Percentiles rank a stretch among this genome's conserved stretches.
phyloP scores from a whole-genome alignment of 768 basidiomycete genomes.

The Kwoniella dejecticola region DNA sequence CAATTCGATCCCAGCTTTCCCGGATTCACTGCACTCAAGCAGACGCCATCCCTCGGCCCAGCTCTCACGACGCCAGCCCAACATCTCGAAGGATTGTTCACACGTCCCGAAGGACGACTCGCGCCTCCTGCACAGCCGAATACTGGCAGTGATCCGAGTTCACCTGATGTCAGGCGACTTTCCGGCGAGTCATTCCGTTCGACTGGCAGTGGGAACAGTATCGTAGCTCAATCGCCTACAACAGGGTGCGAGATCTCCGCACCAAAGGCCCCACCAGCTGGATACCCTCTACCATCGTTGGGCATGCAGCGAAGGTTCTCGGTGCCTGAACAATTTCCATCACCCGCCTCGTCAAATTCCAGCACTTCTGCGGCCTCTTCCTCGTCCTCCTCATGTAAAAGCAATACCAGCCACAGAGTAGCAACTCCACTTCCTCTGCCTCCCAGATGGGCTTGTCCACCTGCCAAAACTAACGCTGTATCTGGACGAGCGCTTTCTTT shows the following conservation, averaged over 20 bases:
- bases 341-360: conserved; percentile 13
- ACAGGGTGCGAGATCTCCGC: conserved; percentile 45
- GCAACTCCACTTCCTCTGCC: conserved; percentile 17
- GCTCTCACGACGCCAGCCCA: neutral
- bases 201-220: conserved; percentile 2
- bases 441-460: conserved; percentile 40
- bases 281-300: conserved; percentile 33
- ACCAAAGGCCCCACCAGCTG: conserved; percentile 39
- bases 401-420: neutral
- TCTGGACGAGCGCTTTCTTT: conserved; percentile 32
- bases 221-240: conserved; percentile 24
- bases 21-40: conserved; percentile 13
- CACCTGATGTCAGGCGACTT: conserved; percentile 9
- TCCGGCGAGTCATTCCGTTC: conserved; percentile 7
- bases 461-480: conserved; percentile 20
- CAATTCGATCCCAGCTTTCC: conserved; percentile 14
- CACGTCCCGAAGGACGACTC: neutral
- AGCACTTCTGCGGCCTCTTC: conserved; percentile 26
- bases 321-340: neutral
- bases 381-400: conserved; percentile 23
- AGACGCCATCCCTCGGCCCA: conserved; percentile 4
- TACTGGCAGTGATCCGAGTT: neutral
- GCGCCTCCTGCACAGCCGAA: neutral
- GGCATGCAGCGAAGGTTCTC: conserved; percentile 8
- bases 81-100: neutral